Evolutionary conservation across 2,329 filamentous ascomycete species (phyloP).

Genomic region (Massarina eburnea): DNA sequence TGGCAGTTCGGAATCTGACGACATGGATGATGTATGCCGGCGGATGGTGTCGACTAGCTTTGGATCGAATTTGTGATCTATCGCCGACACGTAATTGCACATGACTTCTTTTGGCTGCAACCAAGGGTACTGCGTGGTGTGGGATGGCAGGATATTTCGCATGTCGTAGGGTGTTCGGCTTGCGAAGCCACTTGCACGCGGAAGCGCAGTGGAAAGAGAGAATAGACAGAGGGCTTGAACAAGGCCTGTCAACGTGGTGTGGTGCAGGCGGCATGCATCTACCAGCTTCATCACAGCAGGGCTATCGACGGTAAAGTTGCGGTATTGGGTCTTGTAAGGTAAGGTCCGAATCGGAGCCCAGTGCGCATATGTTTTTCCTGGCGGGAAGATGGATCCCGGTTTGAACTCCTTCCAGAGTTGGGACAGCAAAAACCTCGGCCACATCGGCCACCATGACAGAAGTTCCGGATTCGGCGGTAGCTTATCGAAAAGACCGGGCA

Average conservation of each 20-base stretch:
- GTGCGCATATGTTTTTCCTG: neutral
- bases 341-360: conserved; percentile 10
- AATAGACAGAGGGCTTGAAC: conserved; percentile 13
- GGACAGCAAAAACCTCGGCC: conserved; percentile 5
- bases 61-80: conserved; percentile 15
- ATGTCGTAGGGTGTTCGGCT: conserved; percentile 17
- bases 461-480: conserved; percentile 15
- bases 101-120: conserved; percentile 13
- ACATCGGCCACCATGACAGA: conserved; percentile 10
- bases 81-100: conserved; percentile 17
- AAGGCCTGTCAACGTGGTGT: conserved; percentile 17
- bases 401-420: conserved; percentile 12
- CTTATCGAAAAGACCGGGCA: conserved; percentile 10
- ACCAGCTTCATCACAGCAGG: conserved; percentile 9
- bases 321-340: conserved; percentile 13
- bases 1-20: conserved; percentile 6
- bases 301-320: conserved; percentile 11
- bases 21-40: conserved; percentile 3
- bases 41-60: conserved; percentile 11
- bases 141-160: conserved; percentile 12
- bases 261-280: conserved; percentile 10
- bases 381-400: conserved; percentile 9
- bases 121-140: conserved; percentile 11
- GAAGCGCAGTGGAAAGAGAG: conserved; percentile 12
- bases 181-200: conserved; percentile 7